phyloP scores from a whole-genome alignment of 768 basidiomycete species.

The Bullera alba region DNA sequence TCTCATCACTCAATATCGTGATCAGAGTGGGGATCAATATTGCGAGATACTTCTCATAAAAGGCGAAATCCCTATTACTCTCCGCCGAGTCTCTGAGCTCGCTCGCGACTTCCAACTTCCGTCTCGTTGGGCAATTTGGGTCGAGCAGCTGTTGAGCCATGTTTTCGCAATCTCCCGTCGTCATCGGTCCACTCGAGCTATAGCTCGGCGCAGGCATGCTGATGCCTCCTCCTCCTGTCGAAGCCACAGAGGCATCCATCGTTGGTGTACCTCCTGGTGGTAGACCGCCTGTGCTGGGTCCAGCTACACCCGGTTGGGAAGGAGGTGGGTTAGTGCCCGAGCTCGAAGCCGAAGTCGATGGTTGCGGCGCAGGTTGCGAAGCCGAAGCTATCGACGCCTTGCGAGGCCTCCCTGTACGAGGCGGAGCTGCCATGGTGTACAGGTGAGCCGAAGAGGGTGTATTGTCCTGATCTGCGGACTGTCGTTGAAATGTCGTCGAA shows the following conservation, averaged over 20 bases:
- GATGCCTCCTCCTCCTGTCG: constrained; percentile 12
- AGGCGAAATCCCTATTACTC: constrained; percentile 31
- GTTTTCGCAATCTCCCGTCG: constrained; percentile 39
- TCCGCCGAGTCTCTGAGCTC: constrained; percentile 45
- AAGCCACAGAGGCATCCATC: constrained; percentile 18
- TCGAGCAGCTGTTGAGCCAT: constrained; percentile 39
- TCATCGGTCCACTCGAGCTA: constrained; percentile 32
- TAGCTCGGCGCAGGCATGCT: constrained; percentile 26
- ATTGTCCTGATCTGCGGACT: too few relatives aligned
- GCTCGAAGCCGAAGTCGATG: too few relatives aligned
- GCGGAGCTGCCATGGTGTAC: too few relatives aligned
- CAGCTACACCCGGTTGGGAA: too few relatives aligned
- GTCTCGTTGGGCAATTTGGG: constrained; percentile 2
- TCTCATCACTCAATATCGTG: constrained; percentile 31
- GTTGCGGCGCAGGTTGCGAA: too few relatives aligned
- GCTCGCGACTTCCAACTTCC: constrained; percentile 10
- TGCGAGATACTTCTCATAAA: constrained; percentile 38
- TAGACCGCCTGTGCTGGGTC: too few relatives aligned
- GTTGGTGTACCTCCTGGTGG: too few relatives aligned
- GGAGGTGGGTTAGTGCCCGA: too few relatives aligned
- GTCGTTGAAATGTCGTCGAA: too few relatives aligned
- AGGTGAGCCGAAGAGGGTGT: too few relatives aligned
- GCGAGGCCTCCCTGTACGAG: too few relatives aligned
- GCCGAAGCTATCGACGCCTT: too few relatives aligned
- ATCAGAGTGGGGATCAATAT: constrained; percentile 34